A percentile compares a stretch with the other conserved stretches of the same genome.
phyloP scores from a whole-genome alignment of 768 basidiomycete genomes.

The Podaxis carcinomalis region DNA sequence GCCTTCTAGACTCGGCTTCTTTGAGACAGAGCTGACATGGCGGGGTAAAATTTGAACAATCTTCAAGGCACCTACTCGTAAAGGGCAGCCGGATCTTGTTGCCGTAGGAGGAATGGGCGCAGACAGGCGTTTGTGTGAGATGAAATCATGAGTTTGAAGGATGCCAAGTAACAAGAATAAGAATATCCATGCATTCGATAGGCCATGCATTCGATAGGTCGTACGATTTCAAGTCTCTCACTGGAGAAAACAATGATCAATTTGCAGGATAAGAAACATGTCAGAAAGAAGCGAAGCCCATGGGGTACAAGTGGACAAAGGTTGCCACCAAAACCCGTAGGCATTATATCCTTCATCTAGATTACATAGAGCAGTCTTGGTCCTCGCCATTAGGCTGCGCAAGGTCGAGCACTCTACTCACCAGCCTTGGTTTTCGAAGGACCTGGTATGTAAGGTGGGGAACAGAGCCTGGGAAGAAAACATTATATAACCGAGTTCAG shows the following conservation, averaged over 20 bases:
- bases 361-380: constrained; percentile 44
- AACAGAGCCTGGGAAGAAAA: constrained; percentile 15
- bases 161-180: neutral
- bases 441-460: constrained; percentile 50
- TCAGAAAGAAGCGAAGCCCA: constrained; percentile 58
- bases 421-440: constrained; percentile 66
- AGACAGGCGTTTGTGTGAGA: neutral
- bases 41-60: neutral
- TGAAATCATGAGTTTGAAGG: neutral
- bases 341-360: constrained; percentile 72
- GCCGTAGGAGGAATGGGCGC: constrained; percentile 1
- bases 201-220: neutral
- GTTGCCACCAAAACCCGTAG: constrained; percentile 22
- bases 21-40: neutral
- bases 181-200: neutral
- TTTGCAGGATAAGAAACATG: constrained; percentile 22
- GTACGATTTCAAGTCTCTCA: neutral
- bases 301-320: constrained; percentile 19
- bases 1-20: neutral
- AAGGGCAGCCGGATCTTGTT: neutral
- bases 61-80: neutral
- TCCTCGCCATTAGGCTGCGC: constrained; percentile 74
- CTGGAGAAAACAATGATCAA: neutral
- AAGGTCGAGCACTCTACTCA: constrained; percentile 39
- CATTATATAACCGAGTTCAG: constrained; percentile 26